Base-by-base conservation (phyloP, 805 yeast genomes). In the Ogataea populi-albae region DNA sequence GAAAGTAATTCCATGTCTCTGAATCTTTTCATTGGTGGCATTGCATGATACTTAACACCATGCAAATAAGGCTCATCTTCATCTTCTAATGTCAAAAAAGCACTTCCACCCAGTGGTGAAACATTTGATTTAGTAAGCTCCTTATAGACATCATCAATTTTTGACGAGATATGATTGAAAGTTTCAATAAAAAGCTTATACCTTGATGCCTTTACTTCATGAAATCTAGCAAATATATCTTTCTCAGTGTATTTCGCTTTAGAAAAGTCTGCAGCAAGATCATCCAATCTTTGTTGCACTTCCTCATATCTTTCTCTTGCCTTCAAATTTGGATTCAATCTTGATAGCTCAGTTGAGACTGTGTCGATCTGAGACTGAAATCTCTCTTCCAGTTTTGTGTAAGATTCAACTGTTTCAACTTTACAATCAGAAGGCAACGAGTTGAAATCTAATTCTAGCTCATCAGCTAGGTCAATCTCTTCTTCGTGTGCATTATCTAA, bases 11-110 rank as follows among this genome's bases (percentile, higher is more conserved):
- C 95, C 86, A 93, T 88, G 46, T 86, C 96, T 47, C 91, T 73
- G 59, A 88, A 93, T 47, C 96, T 70, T 53, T 93, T 93, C 77
- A 85, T 74, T 7, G 98, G 98, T 1, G 98, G 98, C 83, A 88
- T 88, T 1, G 96, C 96, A 58, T 87, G 93, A 50, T 86, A 93
- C 49, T 79, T 83, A 29, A 88, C 71, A 2, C 98, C 98, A 0
- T 79, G 76, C 21, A 74, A 59, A 51, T 81, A 93, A 3, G 98
- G 97, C 48, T 86, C 95, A 42, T 86, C 95, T 41, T 82, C 93
- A 50, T 87, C 89, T 49, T 87, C 95, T 23, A 88, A 61, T 0
- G 91, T 81, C 38, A 93, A 66, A 43, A 86, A 82, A 0, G 98
- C 98, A n/a, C 93, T 80, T 1, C 98, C 98, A 27, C 97, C 97